A percentile compares a stretch with the other conserved stretches of the same genome.
Conservation (phyloP, 2,329 filamentous ascomycete genomes). For the Daldinia sp. region DNA sequence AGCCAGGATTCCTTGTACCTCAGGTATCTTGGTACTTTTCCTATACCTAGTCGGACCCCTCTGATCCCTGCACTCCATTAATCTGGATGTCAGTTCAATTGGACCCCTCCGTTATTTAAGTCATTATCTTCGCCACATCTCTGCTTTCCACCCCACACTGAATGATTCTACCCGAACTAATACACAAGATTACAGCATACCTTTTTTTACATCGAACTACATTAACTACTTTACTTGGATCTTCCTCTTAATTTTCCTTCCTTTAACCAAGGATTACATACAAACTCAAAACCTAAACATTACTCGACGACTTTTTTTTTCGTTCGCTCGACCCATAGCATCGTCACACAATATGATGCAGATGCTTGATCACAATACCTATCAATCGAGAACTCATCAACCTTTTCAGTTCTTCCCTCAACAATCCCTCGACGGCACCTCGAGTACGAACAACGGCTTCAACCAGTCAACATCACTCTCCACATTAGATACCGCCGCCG, state of each 20-base stretch:
- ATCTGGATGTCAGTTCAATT: conserved; percentile 28
- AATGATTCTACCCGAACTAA: conserved; percentile 26
- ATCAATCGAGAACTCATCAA: conserved; percentile 46
- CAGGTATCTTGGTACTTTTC: conserved; percentile 33
- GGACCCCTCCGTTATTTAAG: conserved; percentile 35
- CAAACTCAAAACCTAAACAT: conserved; percentile 20
- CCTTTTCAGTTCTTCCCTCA: conserved; percentile 40
- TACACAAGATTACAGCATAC: conserved; percentile 17
- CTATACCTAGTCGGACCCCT: conserved; percentile 26
- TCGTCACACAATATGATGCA: conserved; percentile 50
- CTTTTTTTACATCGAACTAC: conserved; percentile 1
- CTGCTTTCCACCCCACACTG: conserved; percentile 38
- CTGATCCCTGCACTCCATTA: conserved; percentile 13
- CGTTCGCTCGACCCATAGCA: conserved; percentile 25
- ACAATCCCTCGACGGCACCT: conserved; percentile 31
- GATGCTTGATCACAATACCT: conserved; percentile 51
- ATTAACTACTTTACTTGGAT: conserved; percentile 6
- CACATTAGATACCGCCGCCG: conserved; percentile 52
- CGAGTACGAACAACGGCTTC: conserved; percentile 48
- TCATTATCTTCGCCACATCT: conserved; percentile 39
- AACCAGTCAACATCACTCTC: conserved; percentile 47
- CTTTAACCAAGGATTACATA: conserved; percentile 15
- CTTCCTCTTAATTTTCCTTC: conserved; percentile 15
- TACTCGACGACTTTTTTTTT: conserved; percentile 12
- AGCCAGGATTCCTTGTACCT: conserved; percentile 30